Base-by-base conservation (phyloP, 768 basidiomycete species). In the Cystobasidium onofrii region DNA sequence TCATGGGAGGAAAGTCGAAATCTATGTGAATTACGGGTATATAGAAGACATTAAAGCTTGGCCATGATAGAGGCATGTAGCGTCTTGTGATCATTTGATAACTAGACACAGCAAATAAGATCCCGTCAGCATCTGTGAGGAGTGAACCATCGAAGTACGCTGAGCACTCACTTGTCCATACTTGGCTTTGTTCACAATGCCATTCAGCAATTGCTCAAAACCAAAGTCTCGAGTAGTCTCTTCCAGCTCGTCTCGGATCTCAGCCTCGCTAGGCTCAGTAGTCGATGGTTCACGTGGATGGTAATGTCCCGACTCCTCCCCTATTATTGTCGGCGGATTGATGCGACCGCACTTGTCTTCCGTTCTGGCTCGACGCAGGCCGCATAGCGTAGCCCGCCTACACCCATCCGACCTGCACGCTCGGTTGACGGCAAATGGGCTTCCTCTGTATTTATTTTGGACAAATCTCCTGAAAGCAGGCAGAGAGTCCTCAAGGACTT, bases 401-500 rank as follows among this genome's bases (percentile, higher is more conserved):
- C 74, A 52, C 17, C 23, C 17, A 55, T 64, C 20, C 31, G 52
- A n/a, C 29, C 23, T 29, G 36, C 69, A 60, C 17, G 67, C 66
- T 7, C 44, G 25, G 13, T 76, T 72, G 25, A 43, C 23, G 12
- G 63, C 34, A 17, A 43, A 52, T 1, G 20, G 29, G 18, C 63
- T 67, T 31, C 74, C 69, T 63, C 73, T 31, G 25, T 60, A 67
- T 39, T 70, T 54, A 57, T 72, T 46, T 29, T n/a, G 29, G 31
- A 74, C 73, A 69, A 72, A 76, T 29, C 46, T 44, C 61, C 54
- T 34, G 34, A 76, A 71, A 34, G 67, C 63, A 34, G 34, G 31
- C 9, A 55, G 39, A 76, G 87, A 84, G 23, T 79, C 73, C 50
- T 80, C 83, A 74, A 87, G 85, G 0, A 81, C 84, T 69, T 86